Evolutionary conservation across 208 protist genomes (phyloP).

Genomic region (Leishmania lainsoni): DNA sequence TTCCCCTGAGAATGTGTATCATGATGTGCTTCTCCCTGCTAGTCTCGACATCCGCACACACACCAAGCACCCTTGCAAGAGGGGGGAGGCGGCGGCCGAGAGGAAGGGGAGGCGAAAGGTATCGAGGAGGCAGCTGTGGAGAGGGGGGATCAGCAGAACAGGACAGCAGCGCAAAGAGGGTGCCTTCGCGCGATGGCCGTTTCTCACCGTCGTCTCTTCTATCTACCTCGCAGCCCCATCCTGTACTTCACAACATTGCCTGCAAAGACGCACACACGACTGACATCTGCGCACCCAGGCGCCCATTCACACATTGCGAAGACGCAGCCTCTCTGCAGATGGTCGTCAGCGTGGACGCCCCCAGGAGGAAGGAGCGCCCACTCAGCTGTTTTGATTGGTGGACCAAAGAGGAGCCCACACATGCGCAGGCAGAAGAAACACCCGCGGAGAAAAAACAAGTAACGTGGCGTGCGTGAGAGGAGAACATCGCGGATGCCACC

Average conservation of each 20-base stretch:
- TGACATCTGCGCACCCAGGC: background rate
- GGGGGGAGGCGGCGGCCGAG: background rate
- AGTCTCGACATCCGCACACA: background rate
- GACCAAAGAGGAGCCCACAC: no score
- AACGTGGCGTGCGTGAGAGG: no score
- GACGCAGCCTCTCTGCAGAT: no score
- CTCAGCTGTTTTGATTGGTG: no score
- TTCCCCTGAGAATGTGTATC: background rate
- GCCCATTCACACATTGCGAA: background rate
- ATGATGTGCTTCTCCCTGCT: background rate
- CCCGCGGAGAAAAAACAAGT: no score
- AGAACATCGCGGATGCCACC: no score
- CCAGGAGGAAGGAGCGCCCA: no score
- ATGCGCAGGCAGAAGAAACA: no score
- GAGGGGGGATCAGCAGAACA: background rate
- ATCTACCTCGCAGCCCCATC: background rate
- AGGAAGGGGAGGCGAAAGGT: background rate
- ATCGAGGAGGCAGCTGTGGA: background rate
- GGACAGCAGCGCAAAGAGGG: background rate
- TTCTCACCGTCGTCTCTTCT: background rate
- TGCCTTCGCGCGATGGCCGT: background rate
- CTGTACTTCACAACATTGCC: background rate
- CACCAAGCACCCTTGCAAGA: background rate
- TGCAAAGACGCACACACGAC: background rate
- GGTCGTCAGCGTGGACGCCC: no score